Conservation (phyloP, 1,284 basidiomycete genomes). For the Sphagnurus paluster region DNA sequence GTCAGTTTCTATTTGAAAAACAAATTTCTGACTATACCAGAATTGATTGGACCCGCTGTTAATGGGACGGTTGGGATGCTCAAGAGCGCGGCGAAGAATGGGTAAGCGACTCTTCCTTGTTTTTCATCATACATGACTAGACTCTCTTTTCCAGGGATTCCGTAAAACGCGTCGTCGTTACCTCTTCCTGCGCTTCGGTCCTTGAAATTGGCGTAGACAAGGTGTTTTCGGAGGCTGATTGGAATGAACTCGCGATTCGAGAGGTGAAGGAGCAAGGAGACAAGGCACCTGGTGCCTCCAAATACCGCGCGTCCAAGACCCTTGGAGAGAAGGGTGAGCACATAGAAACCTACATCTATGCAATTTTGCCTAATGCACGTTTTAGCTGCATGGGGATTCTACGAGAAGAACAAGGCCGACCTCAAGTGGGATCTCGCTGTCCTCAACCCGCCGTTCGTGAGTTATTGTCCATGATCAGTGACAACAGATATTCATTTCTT, state of each 20-base stretch:
- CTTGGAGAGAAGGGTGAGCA: constrained; percentile 42
- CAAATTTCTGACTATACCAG: constrained; percentile 23
- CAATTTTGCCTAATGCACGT: neutral
- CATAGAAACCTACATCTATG: neutral
- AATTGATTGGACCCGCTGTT: constrained; percentile 24
- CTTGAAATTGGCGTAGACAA: constrained; percentile 32
- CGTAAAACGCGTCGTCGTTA: constrained; percentile 56
- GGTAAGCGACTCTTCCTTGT: constrained; percentile 10
- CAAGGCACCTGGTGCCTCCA: constrained; percentile 31
- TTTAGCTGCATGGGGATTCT: constrained; percentile 47
- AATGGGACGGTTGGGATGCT: constrained; percentile 26
- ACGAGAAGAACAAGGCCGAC: constrained; percentile 33
- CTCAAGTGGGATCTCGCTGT: constrained; percentile 43
- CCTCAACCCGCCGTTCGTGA: constrained; percentile 44
- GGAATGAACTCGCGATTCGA: constrained; percentile 53
- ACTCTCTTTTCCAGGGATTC: neutral
- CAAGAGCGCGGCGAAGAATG: constrained; percentile 24
- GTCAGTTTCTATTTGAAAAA: constrained; percentile 30
- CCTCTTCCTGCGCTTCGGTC: constrained; percentile 60
- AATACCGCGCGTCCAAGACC: constrained; percentile 47
- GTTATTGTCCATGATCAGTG: constrained; percentile 9
- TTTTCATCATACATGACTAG: neutral
- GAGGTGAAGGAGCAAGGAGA: constrained; percentile 46
- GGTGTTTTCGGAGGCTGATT: constrained; percentile 49
- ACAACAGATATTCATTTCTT: neutral